Percentiles rank a stretch among this genome's conserved stretches.
These are phyloP conservation scores for Paecilomyces variotii DNA, from an alignment of 2,329 filamentous ascomycete genomes.

Conservation along the genomic window DNA sequence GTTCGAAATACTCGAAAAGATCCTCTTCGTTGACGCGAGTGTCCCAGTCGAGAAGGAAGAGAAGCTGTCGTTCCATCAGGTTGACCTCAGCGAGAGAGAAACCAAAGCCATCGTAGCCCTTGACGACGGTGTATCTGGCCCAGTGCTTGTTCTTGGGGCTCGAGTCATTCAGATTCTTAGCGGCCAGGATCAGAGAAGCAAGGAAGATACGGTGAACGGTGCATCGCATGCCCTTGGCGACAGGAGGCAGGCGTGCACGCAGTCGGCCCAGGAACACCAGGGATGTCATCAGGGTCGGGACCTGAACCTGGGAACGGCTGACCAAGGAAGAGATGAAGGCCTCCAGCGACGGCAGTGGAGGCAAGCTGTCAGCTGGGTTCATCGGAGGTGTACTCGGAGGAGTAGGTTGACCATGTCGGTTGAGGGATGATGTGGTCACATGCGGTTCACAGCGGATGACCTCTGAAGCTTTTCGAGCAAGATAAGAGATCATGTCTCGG, in stretches of 20 bases:
- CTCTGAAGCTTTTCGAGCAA: constrained; percentile 38
- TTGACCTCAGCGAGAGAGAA: constrained; percentile 96
- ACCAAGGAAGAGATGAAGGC: constrained; percentile 89
- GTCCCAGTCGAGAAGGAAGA: constrained; percentile 93
- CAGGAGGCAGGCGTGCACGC: constrained; percentile 75
- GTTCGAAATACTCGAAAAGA: constrained; percentile 77
- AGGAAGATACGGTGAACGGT: constrained; percentile 98
- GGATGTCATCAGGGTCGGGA: constrained; percentile 93
- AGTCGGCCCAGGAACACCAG: constrained; percentile 87
- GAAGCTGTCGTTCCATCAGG: constrained; percentile 97
- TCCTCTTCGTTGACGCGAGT: constrained; percentile 77
- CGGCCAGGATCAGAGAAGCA: constrained; percentile 56
- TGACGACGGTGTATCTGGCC: constrained; percentile 82
- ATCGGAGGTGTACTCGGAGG: constrained; percentile 53
- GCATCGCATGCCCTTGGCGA: constrained; percentile 92
- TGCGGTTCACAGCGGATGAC: constrained; percentile 48
- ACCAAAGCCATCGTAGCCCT: constrained; percentile 66
- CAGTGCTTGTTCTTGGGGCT: constrained; percentile 99
- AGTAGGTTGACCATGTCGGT: constrained; percentile 47
- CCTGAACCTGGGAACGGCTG: constrained; percentile 88
- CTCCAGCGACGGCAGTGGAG: constrained; percentile 67
- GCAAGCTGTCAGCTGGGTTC: constrained; percentile 31
- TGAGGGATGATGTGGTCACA: constrained; percentile 27
- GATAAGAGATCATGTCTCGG: constrained; percentile 39
- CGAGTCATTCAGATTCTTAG: constrained; percentile 98